Evolutionary conservation across 306 rosid genomes (phyloP).

Genomic region (Begonia loranthoides): DNA sequence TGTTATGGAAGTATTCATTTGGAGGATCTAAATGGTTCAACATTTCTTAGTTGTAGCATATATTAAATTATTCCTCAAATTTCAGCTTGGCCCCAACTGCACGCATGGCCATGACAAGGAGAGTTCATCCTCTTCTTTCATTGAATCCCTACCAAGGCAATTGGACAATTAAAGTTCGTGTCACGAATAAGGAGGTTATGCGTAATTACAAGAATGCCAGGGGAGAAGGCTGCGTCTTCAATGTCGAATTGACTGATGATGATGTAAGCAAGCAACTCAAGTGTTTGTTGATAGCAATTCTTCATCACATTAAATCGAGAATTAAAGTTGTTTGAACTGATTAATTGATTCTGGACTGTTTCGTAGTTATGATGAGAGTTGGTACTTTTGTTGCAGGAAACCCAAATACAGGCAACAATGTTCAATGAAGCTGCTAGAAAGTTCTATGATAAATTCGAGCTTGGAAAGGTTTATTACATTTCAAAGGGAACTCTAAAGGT

Average conservation of each 20-base stretch:
- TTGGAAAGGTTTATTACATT: slow-evolving; percentile 82
- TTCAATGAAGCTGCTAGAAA: slow-evolving; percentile 84
- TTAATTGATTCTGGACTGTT: not conserved
- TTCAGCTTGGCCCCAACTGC: slow-evolving; percentile 65
- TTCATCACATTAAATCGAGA: not conserved
- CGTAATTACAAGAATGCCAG: slow-evolving; percentile 72
- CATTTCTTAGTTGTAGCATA: too few species aligned
- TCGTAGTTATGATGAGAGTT: not conserved
- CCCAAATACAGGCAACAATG: slow-evolving; percentile 97
- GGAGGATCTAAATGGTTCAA: too few species aligned
- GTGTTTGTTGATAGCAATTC: not conserved
- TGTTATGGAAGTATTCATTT: too few species aligned
- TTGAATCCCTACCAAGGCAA: slow-evolving; percentile 82
- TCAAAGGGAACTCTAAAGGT: slow-evolving; percentile 70
- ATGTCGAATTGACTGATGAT: slow-evolving; percentile 86
- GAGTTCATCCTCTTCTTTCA: slow-evolving; percentile 82
- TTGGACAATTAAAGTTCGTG: slow-evolving; percentile 91
- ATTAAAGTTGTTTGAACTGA: not conserved
- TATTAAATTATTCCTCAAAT: not conserved
- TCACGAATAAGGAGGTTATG: slow-evolving; percentile 74
- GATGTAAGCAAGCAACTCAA: slow-evolving; percentile 36
- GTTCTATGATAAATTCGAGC: slow-evolving; percentile 59
- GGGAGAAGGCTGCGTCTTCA: slow-evolving; percentile 96
- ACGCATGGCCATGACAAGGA: slow-evolving; percentile 77
- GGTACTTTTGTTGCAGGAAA: slow-evolving; percentile 42